phyloP scores from a whole-genome alignment of 352 stramenopile species.

The Phytophthora quininea region DNA sequence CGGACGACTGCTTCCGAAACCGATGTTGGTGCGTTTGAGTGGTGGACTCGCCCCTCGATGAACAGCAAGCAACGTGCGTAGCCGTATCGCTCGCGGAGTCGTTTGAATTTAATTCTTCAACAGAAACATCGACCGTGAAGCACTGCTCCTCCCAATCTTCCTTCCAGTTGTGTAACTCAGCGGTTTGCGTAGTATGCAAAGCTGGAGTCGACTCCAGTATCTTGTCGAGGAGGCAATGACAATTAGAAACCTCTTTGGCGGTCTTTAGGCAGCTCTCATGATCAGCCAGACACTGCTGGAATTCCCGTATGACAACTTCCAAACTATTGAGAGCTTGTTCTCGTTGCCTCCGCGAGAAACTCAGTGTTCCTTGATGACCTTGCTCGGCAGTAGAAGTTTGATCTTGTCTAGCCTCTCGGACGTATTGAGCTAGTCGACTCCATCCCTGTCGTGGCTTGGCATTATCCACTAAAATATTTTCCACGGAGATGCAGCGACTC shows the following conservation, averaged over 20 bases:
- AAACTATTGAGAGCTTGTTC: not conserved
- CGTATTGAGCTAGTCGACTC: conserved; percentile 9
- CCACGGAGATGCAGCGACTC: conserved; percentile 10
- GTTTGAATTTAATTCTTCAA: not conserved
- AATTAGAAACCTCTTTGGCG: conserved; percentile 7
- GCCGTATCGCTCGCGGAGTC: too few species aligned
- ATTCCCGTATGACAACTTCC: conserved; percentile 8
- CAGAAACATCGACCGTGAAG: not conserved
- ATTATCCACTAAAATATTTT: not conserved
- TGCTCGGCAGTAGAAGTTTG: too few species aligned
- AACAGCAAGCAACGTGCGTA: too few species aligned
- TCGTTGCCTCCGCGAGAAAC: conserved; percentile 7
- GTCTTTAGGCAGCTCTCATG: conserved; percentile 11
- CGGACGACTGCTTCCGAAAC: too few species aligned
- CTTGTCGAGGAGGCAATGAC: conserved; percentile 1
- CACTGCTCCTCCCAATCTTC: conserved; percentile 11
- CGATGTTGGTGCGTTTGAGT: too few species aligned
- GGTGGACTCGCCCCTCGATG: too few species aligned
- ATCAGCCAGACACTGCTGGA: conserved; percentile 7
- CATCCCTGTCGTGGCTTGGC: conserved; percentile 13
- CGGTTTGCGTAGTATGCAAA: conserved; percentile 5
- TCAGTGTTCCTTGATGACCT: too few species aligned
- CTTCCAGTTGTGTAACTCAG: conserved; percentile 16
- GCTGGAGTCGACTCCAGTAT: conserved; percentile 8
- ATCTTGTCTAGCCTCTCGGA: not conserved